phyloP scores from a whole-genome alignment of 2,329 filamentous ascomycete species.

The Colletotrichum sp. region DNA sequence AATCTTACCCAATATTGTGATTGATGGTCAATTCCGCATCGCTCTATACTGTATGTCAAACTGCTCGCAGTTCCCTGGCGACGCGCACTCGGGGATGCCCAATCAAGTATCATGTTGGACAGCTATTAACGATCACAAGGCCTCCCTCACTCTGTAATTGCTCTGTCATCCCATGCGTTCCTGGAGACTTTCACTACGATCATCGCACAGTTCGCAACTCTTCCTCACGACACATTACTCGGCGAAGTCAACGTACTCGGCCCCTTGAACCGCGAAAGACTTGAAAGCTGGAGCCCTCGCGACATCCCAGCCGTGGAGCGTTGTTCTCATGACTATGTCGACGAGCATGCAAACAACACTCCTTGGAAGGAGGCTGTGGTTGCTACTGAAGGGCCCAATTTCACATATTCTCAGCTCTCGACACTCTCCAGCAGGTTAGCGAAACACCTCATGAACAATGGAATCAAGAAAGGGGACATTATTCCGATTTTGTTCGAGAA shows the following conservation, averaged over 20 bases:
- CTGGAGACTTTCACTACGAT: not conserved
- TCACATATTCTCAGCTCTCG: slow-evolving; percentile 45
- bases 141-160: not conserved
- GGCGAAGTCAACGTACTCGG: not conserved
- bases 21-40: not conserved
- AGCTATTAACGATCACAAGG: not conserved
- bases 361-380: not conserved
- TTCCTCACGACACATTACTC: not conserved
- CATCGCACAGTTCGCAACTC: not conserved
- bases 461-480: slow-evolving; percentile 56
- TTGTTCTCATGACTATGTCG: not conserved
- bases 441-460: slow-evolving; percentile 51
- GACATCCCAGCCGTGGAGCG: not conserved
- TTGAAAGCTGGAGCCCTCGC: not conserved
- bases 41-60: not conserved
- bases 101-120: not conserved
- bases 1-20: not conserved
- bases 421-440: slow-evolving; percentile 40
- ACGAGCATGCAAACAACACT: not conserved
- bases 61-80: rapidly evolving
- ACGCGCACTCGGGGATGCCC: not conserved
- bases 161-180: not conserved
- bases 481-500: slow-evolving; percentile 74
- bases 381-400: slow-evolving; percentile 18
- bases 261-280: not conserved